Conservation (phyloP, 2,329 filamentous ascomycete genomes). For the Pestalotiopsis fici region DNA sequence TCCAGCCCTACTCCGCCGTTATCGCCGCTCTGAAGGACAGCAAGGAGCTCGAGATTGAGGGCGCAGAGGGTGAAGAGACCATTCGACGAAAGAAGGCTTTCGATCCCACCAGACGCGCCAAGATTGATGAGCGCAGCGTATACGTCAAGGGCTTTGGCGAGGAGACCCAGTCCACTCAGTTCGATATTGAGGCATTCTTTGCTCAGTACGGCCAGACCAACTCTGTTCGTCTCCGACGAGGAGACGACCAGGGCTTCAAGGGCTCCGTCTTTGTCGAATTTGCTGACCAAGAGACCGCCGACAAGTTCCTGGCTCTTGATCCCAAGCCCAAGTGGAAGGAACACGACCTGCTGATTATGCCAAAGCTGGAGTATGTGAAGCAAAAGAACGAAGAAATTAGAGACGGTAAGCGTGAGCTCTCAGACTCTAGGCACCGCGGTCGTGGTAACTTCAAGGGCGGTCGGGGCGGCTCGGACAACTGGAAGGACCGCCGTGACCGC, state of each 20-base stretch:
- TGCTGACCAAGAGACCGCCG: conserved; percentile 72
- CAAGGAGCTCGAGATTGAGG: conserved; percentile 70
- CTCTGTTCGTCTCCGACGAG: conserved; percentile 83
- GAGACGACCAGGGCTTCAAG: conserved; percentile 77
- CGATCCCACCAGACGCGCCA: conserved; percentile 60
- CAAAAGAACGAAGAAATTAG: conserved; percentile 74
- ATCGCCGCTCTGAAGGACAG: conserved; percentile 82
- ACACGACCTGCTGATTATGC: conserved; percentile 77
- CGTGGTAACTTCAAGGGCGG: conserved; percentile 31
- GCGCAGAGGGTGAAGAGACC: conserved; percentile 70
- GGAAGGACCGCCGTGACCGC: conserved; percentile 64
- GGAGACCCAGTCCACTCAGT: conserved; percentile 81
- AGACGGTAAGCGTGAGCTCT: conserved; percentile 68
- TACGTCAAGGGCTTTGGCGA: conserved; percentile 95
- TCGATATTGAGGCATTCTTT: conserved; percentile 94
- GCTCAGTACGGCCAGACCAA: conserved; percentile 76
- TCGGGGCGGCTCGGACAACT: conserved; percentile 52
- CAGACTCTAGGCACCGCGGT: conserved; percentile 31
- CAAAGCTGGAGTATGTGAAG: conserved; percentile 85
- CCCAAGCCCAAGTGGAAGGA: conserved; percentile 84
- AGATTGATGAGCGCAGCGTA: conserved; percentile 72
- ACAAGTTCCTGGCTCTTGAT: conserved; percentile 78
- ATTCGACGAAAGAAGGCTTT: conserved; percentile 77
- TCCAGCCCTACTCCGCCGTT: conserved; percentile 83
- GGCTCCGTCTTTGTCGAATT: conserved; percentile 97